These are phyloP conservation scores for Podospora pseudocomata DNA, from an alignment of 495 filamentous ascomycete genomes.

Conservation along the genomic window DNA sequence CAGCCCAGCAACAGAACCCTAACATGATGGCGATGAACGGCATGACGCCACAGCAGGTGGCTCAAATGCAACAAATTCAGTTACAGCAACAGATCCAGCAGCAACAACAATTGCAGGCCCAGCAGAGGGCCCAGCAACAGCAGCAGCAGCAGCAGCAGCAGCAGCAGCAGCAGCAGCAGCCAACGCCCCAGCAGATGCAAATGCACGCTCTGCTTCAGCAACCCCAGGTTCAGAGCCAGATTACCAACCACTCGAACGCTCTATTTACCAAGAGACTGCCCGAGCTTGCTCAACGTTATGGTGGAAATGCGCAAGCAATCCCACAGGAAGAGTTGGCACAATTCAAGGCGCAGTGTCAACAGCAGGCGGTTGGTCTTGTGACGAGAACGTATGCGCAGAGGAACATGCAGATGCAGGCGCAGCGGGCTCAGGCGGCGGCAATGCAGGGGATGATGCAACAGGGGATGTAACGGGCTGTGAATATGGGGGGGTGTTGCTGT, in stretches of 20 bases:
- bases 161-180: slow-evolving; percentile 24
- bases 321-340: not conserved
- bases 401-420: not conserved
- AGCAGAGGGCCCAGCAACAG: slow-evolving; percentile 14
- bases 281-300: not conserved
- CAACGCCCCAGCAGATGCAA: slow-evolving; percentile 36
- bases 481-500: not conserved
- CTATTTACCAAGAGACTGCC: not conserved
- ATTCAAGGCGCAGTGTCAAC: not conserved
- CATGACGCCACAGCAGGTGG: slow-evolving; percentile 4
- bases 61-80: slow-evolving; percentile 24
- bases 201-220: slow-evolving; percentile 10
- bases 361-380: not conserved
- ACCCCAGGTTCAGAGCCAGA: not conserved
- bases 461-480: not conserved
- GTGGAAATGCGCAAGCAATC: not conserved
- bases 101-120: not conserved
- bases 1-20: slow-evolving; percentile 23
- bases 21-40: not conserved
- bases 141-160: slow-evolving; percentile 33
- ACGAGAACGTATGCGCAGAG: not conserved
- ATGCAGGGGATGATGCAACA: not conserved
- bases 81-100: not conserved
- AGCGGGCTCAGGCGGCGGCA: not conserved
- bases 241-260: not conserved